Evolutionary conservation across 768 basidiomycete species (phyloP).

Genomic region (Crassisporium funariophilum): DNA sequence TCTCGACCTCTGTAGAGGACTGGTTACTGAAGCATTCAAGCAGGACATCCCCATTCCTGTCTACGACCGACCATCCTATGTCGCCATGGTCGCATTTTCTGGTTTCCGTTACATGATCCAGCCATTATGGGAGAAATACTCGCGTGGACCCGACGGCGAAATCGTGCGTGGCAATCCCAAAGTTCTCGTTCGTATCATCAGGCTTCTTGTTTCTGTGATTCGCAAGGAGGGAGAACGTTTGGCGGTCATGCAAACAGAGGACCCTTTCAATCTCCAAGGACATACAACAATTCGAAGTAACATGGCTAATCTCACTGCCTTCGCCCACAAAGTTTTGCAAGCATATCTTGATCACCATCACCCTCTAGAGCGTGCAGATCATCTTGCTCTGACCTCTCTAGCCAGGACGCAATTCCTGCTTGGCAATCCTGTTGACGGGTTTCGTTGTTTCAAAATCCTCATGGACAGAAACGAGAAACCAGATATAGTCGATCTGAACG

Average conservation of each 20-base stretch:
- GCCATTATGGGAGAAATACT: constrained; percentile 59
- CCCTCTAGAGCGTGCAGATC: constrained; percentile 49
- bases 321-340: constrained; percentile 47
- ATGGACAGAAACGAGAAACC: constrained; percentile 53
- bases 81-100: constrained; percentile 13
- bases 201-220: constrained; percentile 38
- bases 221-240: background rate
- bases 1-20: background rate
- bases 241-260: background rate
- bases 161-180: constrained; percentile 46
- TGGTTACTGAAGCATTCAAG: background rate
- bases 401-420: constrained; percentile 65
- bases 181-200: constrained; percentile 52
- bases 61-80: background rate
- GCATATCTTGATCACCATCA: constrained; percentile 45
- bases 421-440: constrained; percentile 48
- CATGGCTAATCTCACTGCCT: constrained; percentile 32
- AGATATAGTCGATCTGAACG: constrained; percentile 66
- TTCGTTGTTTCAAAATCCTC: constrained; percentile 48
- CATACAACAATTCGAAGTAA: constrained; percentile 1
- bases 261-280: background rate
- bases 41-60: background rate
- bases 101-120: constrained; percentile 54
- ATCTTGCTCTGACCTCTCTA: constrained; percentile 57
- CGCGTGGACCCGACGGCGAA: constrained; percentile 40